A percentile compares a stretch with the other conserved stretches of the same genome.
phyloP scores from a whole-genome alignment of 768 basidiomycete species.

The Lentinus tigrinus region DNA sequence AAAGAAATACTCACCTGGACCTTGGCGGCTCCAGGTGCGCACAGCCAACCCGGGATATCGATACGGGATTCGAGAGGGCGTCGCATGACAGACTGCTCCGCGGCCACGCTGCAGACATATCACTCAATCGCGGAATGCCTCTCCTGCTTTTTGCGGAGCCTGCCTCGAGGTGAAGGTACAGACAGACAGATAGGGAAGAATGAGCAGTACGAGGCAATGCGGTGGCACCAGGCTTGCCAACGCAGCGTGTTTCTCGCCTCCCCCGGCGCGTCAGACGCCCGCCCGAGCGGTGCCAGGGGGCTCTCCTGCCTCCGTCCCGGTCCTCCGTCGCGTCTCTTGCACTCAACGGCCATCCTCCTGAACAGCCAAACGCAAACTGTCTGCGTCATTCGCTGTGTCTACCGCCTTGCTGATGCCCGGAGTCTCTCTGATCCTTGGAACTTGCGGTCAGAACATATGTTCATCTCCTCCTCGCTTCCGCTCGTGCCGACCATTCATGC shows the following conservation, averaged over 20 bases:
- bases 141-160: background rate
- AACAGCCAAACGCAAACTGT: background rate
- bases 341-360: background rate
- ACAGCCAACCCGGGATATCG: slow-evolving; percentile 16
- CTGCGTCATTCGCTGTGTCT: too few species aligned
- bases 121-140: slow-evolving; percentile 5
- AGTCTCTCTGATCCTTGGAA: background rate
- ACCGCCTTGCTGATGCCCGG: background rate
- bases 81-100: slow-evolving; percentile 10
- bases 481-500: background rate
- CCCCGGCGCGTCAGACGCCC: background rate
- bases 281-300: background rate
- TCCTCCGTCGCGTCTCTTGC: background rate
- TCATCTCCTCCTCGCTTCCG: background rate
- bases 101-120: slow-evolving; percentile 7
- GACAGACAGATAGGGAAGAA: background rate
- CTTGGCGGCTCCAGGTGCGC: slow-evolving; percentile 6
- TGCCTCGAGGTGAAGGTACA: slow-evolving; percentile 12
- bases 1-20: slow-evolving; percentile 12
- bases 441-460: background rate
- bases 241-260: background rate
- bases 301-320: background rate
- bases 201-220: background rate
- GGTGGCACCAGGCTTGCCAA: background rate
- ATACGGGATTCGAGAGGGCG: slow-evolving; percentile 2